These are phyloP conservation scores for Candida anglica DNA, from an alignment of 805 yeast genomes.

Conservation along the genomic window DNA sequence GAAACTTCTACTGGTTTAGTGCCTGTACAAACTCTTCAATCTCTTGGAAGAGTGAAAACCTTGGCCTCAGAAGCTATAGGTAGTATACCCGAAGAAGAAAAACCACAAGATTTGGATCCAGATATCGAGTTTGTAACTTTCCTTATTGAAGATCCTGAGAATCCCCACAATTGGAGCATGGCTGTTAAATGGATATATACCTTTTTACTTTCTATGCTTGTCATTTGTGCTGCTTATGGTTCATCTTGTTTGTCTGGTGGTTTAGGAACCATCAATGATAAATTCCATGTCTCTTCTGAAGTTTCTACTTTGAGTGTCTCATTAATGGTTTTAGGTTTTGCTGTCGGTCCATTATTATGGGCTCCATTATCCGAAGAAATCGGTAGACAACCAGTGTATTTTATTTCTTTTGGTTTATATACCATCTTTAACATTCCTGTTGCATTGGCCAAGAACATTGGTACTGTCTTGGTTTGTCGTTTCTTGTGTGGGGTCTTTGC, in stretches of 20 bases:
- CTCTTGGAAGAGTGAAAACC: constrained; percentile 51
- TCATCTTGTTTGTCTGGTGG: constrained; percentile 91
- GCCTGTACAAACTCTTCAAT: constrained; percentile 67
- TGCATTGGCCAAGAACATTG: constrained; percentile 79
- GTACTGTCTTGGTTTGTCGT: constrained; percentile 74
- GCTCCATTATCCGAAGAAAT: constrained; percentile 83
- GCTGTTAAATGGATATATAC: constrained; percentile 63
- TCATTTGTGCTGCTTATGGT: constrained; percentile 89
- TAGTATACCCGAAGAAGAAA: constrained; percentile 9
- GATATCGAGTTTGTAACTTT: constrained; percentile 86
- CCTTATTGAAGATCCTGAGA: constrained; percentile 73
- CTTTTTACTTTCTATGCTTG: constrained; percentile 61
- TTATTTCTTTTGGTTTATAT: constrained; percentile 70
- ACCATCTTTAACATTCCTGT: constrained; percentile 82
- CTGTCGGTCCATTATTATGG: constrained; percentile 86
- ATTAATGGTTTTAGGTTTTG: constrained; percentile 83
- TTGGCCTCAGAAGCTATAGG: constrained; percentile 5
- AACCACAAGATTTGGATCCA: constrained; percentile 41
- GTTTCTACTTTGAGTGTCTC: constrained; percentile 81
- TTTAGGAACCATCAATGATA: constrained; percentile 58
- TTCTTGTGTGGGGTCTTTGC: constrained; percentile 86
- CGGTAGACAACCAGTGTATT: constrained; percentile 83
- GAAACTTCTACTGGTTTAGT: constrained; percentile 90
- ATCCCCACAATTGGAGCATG: constrained; percentile 82
- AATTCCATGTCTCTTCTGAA: constrained; percentile 67